Evolutionary conservation across 495 filamentous ascomycete species (phyloP).

Genomic region (Lasiosphaeriaceae sp.): DNA sequence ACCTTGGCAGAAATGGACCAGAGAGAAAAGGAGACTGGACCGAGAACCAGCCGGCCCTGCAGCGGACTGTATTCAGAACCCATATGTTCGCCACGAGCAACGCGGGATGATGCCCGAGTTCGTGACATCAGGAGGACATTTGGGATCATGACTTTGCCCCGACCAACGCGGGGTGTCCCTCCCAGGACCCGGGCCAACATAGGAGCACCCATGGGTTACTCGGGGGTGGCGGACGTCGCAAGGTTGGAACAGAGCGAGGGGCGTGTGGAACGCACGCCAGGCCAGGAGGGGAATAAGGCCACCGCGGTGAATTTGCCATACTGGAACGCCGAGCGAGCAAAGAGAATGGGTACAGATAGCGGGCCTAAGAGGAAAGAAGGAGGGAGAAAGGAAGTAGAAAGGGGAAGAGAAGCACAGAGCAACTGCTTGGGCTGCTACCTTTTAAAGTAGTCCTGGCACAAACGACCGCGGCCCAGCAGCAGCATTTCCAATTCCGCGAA

Average conservation of each 20-base stretch:
- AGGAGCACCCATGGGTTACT: background rate
- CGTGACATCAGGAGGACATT: background rate
- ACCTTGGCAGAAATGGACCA: background rate
- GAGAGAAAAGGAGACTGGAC: background rate
- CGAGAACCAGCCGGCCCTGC: background rate
- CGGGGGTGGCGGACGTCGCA: background rate
- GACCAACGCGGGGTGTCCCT: background rate
- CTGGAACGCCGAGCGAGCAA: background rate
- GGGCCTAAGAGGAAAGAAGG: background rate
- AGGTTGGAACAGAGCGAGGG: background rate
- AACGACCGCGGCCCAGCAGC: constrained; percentile 5
- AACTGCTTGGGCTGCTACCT: background rate
- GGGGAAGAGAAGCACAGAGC: background rate
- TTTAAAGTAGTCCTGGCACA: background rate
- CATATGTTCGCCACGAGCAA: background rate
- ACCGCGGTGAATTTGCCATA: background rate
- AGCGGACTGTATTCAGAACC: background rate
- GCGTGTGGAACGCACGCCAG: background rate
- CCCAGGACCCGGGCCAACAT: background rate
- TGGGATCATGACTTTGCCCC: background rate
- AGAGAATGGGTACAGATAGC: background rate
- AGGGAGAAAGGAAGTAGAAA: background rate
- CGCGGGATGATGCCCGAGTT: background rate
- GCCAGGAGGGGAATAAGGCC: background rate
- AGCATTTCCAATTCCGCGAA: background rate